Conservation (phyloP, 2,329 filamentous ascomycete species). For the Trichoderma cornu-damae region DNA sequence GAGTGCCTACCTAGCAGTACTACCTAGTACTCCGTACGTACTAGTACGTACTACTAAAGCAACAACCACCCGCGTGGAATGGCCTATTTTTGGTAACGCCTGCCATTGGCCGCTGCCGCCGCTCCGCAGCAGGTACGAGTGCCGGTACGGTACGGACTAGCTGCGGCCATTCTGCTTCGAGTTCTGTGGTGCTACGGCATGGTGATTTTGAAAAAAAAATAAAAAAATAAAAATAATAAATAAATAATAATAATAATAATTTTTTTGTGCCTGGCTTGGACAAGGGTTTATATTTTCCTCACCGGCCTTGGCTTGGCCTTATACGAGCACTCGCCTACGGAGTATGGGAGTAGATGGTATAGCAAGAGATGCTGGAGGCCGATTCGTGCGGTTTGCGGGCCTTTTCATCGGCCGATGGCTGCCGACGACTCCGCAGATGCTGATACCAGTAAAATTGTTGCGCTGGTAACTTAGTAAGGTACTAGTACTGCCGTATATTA, state of each 20-base stretch:
- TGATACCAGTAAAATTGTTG: no score
- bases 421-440: conserved; percentile 7
- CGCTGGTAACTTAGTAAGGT: no score
- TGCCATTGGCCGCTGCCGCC: neutral
- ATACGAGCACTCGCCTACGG: conserved; percentile 13
- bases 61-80: neutral
- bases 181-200: neutral
- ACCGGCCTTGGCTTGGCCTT: neutral
- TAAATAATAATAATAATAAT: no score
- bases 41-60: neutral
- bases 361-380: neutral
- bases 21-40: no score
- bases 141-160: neutral
- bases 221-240: no score
- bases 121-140: neutral
- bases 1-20: no score
- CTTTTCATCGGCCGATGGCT: conserved; percentile 10
- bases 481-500: no score
- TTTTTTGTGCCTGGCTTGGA: conserved; percentile 5
- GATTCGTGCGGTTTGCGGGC: neutral
- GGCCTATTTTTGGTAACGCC: conserved; percentile 11
- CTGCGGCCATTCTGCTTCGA: neutral
- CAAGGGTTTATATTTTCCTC: neutral
- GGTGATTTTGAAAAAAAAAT: no score
- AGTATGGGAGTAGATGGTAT: no score